phyloP scores from a whole-genome alignment of 2,329 filamentous ascomycete species.

The Pestalotiopsis sp. region DNA sequence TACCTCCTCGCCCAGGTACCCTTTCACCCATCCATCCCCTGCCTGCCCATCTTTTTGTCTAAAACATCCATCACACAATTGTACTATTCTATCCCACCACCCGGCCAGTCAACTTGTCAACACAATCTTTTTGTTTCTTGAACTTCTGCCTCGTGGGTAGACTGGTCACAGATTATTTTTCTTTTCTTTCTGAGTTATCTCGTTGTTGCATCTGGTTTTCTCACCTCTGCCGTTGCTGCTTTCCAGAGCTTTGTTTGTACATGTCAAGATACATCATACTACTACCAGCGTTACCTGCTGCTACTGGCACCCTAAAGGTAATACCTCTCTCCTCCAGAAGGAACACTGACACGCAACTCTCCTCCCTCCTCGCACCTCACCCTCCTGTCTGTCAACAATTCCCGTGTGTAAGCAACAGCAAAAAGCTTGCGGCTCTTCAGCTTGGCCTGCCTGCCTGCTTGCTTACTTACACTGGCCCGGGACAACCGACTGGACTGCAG shows the following conservation, averaged over 20 bases:
- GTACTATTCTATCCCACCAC: background rate
- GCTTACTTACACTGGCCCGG: background rate
- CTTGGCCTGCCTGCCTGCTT: background rate
- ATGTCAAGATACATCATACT: background rate
- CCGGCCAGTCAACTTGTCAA: background rate
- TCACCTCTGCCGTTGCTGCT: background rate
- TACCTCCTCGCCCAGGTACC: background rate
- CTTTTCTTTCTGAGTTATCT: background rate
- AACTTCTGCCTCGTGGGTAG: background rate
- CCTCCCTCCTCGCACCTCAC: background rate
- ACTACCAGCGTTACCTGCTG: background rate
- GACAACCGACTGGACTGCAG: background rate
- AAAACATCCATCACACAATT: background rate
- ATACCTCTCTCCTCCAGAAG: background rate
- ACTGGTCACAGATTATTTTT: background rate
- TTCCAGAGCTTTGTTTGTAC: background rate
- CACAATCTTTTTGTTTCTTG: background rate
- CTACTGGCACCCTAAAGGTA: background rate
- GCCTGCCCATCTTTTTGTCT: background rate
- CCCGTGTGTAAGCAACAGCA: background rate
- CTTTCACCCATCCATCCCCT: background rate
- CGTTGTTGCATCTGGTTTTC: background rate
- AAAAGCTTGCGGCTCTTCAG: conserved; percentile 15
- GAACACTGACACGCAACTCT: background rate
- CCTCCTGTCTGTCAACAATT: background rate